Percentiles rank a stretch among this genome's conserved stretches.
These are phyloP conservation scores for Cucumis hystrix DNA, from an alignment of 306 rosid species.

Conservation along the genomic window DNA sequence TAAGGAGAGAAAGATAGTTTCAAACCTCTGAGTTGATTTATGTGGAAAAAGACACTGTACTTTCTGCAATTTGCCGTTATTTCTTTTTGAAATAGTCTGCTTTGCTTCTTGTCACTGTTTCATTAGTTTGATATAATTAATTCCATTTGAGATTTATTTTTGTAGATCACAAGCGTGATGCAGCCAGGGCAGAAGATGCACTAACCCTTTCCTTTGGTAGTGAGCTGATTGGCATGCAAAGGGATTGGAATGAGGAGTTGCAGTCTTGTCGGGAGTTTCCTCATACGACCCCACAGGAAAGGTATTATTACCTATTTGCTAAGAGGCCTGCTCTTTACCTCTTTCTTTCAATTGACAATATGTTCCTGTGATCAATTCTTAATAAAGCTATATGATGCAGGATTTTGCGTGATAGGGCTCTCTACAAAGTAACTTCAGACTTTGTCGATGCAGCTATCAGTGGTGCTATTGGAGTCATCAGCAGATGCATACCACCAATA, in stretches of 20 bases:
- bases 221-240: slow-evolving; percentile 96
- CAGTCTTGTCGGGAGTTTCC: slow-evolving; percentile 99
- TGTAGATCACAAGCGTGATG: slow-evolving; percentile 82
- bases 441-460: slow-evolving; percentile 90
- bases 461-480: slow-evolving; percentile 92
- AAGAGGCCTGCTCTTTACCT: background rate
- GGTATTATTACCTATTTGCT: slow-evolving; percentile 25
- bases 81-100: background rate
- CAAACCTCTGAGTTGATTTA: background rate
- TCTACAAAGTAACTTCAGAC: slow-evolving; percentile 96
- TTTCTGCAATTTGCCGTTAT: background rate
- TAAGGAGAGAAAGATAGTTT: background rate
- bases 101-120: background rate
- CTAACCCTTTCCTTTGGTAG: slow-evolving; percentile 83
- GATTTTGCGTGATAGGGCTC: slow-evolving; percentile 95
- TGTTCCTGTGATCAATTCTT: slow-evolving; percentile 1
- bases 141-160: background rate
- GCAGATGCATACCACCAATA: slow-evolving; percentile 93
- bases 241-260: slow-evolving; percentile 99
- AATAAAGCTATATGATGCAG: slow-evolving; percentile 25
- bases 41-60: background rate
- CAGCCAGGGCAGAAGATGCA: slow-evolving; percentile 91
- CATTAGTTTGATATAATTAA: background rate
- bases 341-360: slow-evolving; percentile 10
- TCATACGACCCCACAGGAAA: slow-evolving; percentile 79